A percentile compares a stretch with the other conserved stretches of the same genome.
Evolutionary conservation across 2,329 filamentous ascomycete genomes (phyloP).

Genomic region (Ascochyta fabae): DNA sequence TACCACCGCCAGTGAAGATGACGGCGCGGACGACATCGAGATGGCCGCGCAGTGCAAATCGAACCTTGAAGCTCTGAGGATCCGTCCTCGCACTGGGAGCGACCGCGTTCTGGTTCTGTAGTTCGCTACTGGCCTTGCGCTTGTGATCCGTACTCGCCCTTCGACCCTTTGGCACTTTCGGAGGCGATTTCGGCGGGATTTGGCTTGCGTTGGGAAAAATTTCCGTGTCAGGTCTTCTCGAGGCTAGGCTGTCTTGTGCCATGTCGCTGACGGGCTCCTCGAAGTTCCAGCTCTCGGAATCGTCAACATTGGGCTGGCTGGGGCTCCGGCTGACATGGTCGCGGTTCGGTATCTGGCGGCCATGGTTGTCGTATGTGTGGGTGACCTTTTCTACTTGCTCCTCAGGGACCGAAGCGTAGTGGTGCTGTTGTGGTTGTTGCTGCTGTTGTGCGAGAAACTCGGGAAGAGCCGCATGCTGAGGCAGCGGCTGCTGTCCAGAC

Average conservation of each 20-base stretch:
- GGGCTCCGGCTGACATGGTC: conserved; percentile 49
- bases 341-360: conserved; percentile 56
- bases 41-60: conserved; percentile 90
- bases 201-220: conserved; percentile 82
- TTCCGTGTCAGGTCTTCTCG: conserved; percentile 81
- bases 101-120: conserved; percentile 63
- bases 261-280: conserved; percentile 74
- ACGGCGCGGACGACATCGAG: conserved; percentile 92
- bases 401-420: conserved; percentile 55
- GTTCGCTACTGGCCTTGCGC: conserved; percentile 67
- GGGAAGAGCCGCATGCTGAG: conserved; percentile 44
- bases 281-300: conserved; percentile 88
- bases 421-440: conserved; percentile 37
- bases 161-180: conserved; percentile 68
- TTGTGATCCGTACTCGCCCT: conserved; percentile 74
- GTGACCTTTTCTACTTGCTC: conserved; percentile 65
- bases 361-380: conserved; percentile 65
- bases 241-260: conserved; percentile 58
- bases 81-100: conserved; percentile 64
- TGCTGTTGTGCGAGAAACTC: conserved; percentile 49
- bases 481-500: conserved; percentile 49
- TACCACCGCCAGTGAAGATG: conserved; percentile 96
- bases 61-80: conserved; percentile 82
- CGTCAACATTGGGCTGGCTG: conserved; percentile 54
- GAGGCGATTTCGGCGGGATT: conserved; percentile 80